Percentiles rank a stretch among this genome's conserved stretches.
Evolutionary conservation across 768 basidiomycete genomes (phyloP).

Genomic region (Russula olivacea): DNA sequence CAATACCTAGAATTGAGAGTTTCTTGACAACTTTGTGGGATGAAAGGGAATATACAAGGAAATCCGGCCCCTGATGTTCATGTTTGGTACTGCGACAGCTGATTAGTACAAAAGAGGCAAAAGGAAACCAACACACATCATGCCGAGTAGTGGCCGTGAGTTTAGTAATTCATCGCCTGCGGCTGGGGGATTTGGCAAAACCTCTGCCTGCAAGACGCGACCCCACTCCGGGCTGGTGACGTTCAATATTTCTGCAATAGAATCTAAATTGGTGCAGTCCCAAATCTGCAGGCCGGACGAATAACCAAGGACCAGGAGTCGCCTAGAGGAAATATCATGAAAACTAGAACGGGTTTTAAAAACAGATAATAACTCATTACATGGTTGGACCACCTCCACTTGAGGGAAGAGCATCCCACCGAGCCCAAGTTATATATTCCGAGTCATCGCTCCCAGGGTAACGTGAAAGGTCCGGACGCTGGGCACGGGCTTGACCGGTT

Average conservation of each 20-base stretch:
- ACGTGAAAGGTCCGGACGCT: conserved; percentile 21
- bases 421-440: conserved; percentile 41
- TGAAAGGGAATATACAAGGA: conserved; percentile 43
- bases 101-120: neutral
- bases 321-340: conserved; percentile 28
- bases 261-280: conserved; percentile 51
- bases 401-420: conserved; percentile 37
- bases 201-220: conserved; percentile 35
- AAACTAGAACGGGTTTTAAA: conserved; percentile 6
- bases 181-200: conserved; percentile 35
- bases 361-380: conserved; percentile 16
- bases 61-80: conserved; percentile 26
- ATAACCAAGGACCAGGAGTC: conserved; percentile 52
- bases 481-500: conserved; percentile 9
- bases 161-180: conserved; percentile 30
- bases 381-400: conserved; percentile 17
- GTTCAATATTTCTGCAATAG: conserved; percentile 50
- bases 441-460: conserved; percentile 30
- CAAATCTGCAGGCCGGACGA: conserved; percentile 50
- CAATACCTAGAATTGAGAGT: conserved; percentile 38
- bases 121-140: conserved; percentile 30
- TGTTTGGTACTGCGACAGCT: conserved; percentile 23
- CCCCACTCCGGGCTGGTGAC: conserved; percentile 37
- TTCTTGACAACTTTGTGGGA: conserved; percentile 48
- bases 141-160: conserved; percentile 35